Evolutionary conservation across 2,329 filamentous ascomycete species (phyloP), one percentile per base, ranked within the genome.

Genomic region (Xylaria sp.): DNA sequence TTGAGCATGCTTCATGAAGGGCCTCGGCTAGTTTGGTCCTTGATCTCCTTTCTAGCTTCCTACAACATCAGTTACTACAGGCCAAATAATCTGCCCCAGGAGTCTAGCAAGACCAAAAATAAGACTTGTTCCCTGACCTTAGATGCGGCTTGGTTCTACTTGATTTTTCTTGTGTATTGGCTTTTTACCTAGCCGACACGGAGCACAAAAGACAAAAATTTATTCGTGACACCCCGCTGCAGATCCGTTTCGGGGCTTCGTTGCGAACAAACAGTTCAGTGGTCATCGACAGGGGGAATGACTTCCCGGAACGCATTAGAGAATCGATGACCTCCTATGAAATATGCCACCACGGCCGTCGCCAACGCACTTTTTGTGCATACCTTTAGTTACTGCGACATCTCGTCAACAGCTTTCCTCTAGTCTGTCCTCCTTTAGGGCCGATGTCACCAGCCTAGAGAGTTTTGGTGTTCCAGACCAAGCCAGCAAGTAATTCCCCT

Each of bases 291-390:
- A 6, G 13, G 42, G 4, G 4, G 13, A 22, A 27, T 36, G 25
- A 31, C 45, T 15, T 11, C 11, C 7, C 45, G 42, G 38, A 9
- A 11, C 31, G 31, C 15, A 38, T 3, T n/a, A 47, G 22, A 11
- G 29, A 36, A 63, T 47, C 44, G 39, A 31, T 58, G 47, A 38
- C 20, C 44, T 13, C 29, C 36, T 47, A n/a, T 25, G 25, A n/a
- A 62, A 66, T 42, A 83, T 81, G 80, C 76, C 81, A 62, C 74
- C 77, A 29, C 70, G 72, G 31, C 70, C 77, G 2, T 79, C 80
- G 11, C 83, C 89, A 27, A 94, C 92, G 3, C 92, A 94, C 79
- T 94, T 94, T 75, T 82, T 94, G 53, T 92, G 89, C 77, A 82
- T 95, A 58, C 91, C 94, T 1, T 86, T 97, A 6, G 83, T 90